Conservation (phyloP, 1,284 basidiomycete species). For the Heterobasidion annosum region DNA sequence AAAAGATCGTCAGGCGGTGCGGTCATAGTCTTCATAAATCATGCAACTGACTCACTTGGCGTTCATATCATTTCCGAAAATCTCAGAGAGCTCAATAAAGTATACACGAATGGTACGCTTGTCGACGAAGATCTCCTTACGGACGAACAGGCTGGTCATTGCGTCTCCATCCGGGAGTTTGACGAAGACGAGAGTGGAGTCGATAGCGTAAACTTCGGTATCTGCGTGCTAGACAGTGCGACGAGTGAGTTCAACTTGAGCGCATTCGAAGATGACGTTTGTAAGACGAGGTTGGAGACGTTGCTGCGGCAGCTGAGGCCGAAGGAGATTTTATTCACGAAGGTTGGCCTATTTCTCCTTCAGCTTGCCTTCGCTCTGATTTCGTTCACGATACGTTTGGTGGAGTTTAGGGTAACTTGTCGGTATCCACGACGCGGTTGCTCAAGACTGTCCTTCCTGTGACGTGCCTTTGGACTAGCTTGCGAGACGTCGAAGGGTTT, state of each 20-base stretch:
- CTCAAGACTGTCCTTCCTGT: slow-evolving; percentile 74
- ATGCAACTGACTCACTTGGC: not conserved
- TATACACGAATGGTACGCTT: slow-evolving; percentile 95
- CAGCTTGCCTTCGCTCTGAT: not conserved
- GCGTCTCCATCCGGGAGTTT: slow-evolving; percentile 74
- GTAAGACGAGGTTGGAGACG: slow-evolving; percentile 90
- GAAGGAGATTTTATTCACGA: slow-evolving; percentile 90
- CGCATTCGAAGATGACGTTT: slow-evolving; percentile 87
- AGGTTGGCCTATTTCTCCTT: slow-evolving; percentile 39
- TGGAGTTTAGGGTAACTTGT: slow-evolving; percentile 65
- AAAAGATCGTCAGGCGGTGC: slow-evolving; percentile 76
- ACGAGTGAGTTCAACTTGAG: slow-evolving; percentile 95
- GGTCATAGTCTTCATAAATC: slow-evolving; percentile 2
- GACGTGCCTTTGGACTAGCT: slow-evolving; percentile 80
- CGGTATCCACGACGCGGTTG: slow-evolving; percentile 72
- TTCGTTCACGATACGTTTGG: not conserved
- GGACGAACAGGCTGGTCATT: slow-evolving; percentile 94
- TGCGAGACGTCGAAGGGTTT: slow-evolving; percentile 79
- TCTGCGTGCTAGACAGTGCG: slow-evolving; percentile 93
- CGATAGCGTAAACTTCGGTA: slow-evolving; percentile 63
- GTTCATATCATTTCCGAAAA: not conserved
- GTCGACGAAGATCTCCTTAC: slow-evolving; percentile 86
- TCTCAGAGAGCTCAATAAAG: slow-evolving; percentile 83
- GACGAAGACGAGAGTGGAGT: slow-evolving; percentile 24
- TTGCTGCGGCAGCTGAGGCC: slow-evolving; percentile 88